phyloP scores from a whole-genome alignment of 2,329 filamentous ascomycete species.

The Diaporthe citriasiana region DNA sequence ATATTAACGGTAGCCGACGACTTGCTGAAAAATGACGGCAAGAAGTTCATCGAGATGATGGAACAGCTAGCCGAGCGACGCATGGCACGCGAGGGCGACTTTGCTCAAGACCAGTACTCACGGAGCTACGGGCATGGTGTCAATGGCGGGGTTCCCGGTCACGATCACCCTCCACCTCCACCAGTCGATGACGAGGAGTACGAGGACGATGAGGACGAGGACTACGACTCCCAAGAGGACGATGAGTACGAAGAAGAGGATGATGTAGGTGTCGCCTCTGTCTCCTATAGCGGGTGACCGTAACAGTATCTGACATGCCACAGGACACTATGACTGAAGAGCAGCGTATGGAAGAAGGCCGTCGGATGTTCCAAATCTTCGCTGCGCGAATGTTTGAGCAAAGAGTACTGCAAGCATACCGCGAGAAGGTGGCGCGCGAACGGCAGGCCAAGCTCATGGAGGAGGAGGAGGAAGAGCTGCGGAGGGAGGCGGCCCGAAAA shows the following conservation, averaged over 20 bases:
- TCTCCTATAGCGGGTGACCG: neutral
- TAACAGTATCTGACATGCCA: slow-evolving; percentile 53
- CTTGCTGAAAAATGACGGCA: slow-evolving; percentile 97
- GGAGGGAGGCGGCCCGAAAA: slow-evolving; percentile 82
- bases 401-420: slow-evolving; percentile 94
- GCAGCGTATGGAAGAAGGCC: slow-evolving; percentile 98
- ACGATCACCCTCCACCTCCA: slow-evolving; percentile 81
- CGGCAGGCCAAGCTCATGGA: slow-evolving; percentile 91
- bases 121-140: slow-evolving; percentile 51
- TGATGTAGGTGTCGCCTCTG: slow-evolving; percentile 50
- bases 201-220: slow-evolving; percentile 65
- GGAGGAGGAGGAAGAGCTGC: slow-evolving; percentile 88
- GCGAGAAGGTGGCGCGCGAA: slow-evolving; percentile 95
- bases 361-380: slow-evolving; percentile 99
- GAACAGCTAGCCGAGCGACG: slow-evolving; percentile 97
- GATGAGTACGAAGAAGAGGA: slow-evolving; percentile 85
- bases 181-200: slow-evolving; percentile 75
- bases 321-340: slow-evolving; percentile 98
- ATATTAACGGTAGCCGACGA: slow-evolving; percentile 99
- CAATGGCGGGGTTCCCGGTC: slow-evolving; percentile 72
- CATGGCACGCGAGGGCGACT: slow-evolving; percentile 95
- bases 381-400: slow-evolving; percentile 99
- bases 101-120: slow-evolving; percentile 69
- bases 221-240: slow-evolving; percentile 72
- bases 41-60: slow-evolving; percentile 99